phyloP scores from a whole-genome alignment of 2,329 filamentous ascomycete species.

The Claviceps africana region DNA sequence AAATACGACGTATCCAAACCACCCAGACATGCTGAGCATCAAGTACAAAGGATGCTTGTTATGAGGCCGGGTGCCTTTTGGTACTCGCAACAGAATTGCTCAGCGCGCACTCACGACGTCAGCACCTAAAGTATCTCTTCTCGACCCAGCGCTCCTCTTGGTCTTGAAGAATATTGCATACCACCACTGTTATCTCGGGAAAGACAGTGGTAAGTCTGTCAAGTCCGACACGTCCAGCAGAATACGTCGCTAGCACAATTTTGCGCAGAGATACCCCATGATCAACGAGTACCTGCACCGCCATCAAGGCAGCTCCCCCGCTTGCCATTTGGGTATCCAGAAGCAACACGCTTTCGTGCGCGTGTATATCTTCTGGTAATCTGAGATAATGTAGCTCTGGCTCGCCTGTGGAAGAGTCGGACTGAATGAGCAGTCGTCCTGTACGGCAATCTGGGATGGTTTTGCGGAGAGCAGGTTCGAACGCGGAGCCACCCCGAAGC shows the following conservation, averaged over 20 bases:
- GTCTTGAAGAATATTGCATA: constrained; percentile 68
- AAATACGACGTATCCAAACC: not conserved
- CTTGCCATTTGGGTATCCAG: constrained; percentile 91
- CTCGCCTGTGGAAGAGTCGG: constrained; percentile 70
- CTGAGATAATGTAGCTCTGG: constrained; percentile 86
- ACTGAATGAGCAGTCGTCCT: constrained; percentile 82
- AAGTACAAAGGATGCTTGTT: not conserved
- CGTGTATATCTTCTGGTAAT: constrained; percentile 56
- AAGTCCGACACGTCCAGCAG: constrained; percentile 70
- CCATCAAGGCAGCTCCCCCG: constrained; percentile 78
- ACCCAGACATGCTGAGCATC: not conserved
- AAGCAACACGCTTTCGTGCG: constrained; percentile 69
- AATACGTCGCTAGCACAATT: constrained; percentile 88
- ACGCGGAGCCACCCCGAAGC: constrained; percentile 73
- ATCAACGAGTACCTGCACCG: constrained; percentile 87
- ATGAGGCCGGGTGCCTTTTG: not conserved
- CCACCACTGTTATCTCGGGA: constrained; percentile 72
- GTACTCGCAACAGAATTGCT: not conserved
- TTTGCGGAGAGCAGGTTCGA: constrained; percentile 76
- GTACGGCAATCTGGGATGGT: constrained; percentile 88
- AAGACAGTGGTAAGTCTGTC: constrained; percentile 81
- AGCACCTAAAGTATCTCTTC: constrained; percentile 81
- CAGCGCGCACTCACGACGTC: constrained; percentile 4
- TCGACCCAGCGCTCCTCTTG: constrained; percentile 84
- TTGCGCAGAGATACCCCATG: constrained; percentile 73